These are phyloP conservation scores for Lichtheimia corymbifera DNA, from an alignment of 371 early-diverging fungal genomes.

Conservation along the genomic window DNA sequence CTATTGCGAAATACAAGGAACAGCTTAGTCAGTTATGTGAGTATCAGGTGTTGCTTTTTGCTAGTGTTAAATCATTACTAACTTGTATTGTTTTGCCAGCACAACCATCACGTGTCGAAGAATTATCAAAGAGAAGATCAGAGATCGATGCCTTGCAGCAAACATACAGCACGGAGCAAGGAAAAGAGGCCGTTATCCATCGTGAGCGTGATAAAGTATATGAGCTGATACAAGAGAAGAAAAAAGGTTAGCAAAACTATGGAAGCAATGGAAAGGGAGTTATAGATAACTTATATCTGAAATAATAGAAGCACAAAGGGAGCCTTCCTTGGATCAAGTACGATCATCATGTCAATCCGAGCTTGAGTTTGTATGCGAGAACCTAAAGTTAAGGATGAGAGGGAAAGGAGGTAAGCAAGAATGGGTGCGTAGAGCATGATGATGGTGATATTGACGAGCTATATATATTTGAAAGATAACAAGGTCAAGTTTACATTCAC, in stretches of 20 bases:
- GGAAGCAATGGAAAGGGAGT: no score
- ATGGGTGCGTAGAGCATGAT: background rate
- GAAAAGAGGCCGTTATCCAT: no score
- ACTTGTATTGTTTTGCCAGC: background rate
- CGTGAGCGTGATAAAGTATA: no score
- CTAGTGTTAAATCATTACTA: background rate
- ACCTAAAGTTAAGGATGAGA: background rate
- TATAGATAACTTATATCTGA: no score
- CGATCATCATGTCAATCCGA: background rate
- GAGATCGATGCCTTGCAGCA: background rate
- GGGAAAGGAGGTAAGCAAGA: background rate
- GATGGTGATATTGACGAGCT: background rate
- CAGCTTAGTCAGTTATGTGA: background rate
- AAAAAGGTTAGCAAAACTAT: no score
- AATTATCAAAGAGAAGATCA: background rate
- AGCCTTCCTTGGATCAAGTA: background rate
- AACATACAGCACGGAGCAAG: no score
- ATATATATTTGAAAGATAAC: background rate
- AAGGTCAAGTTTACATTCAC: background rate
- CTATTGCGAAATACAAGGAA: background rate
- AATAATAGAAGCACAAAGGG: background rate
- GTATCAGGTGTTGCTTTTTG: background rate
- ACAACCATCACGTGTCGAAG: background rate
- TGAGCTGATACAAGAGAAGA: no score
- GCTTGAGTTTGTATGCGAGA: background rate